Conservation (phyloP, 768 basidiomycete genomes). For the Lyophyllum decastes region DNA sequence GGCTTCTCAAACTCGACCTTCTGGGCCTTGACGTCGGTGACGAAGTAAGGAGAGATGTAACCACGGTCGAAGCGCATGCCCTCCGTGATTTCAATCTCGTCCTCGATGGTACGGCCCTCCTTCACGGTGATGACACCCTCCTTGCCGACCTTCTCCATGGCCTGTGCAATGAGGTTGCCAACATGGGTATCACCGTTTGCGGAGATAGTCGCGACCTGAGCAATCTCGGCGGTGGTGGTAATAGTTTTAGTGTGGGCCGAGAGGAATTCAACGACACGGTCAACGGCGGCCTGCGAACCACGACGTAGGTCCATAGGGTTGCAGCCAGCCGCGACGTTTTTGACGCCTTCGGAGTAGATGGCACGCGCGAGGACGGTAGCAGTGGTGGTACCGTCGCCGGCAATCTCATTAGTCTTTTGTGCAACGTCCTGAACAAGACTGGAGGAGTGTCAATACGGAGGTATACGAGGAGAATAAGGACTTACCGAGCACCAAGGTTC, state of each 20-base stretch:
- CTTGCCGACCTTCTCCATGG: slow-evolving; percentile 99
- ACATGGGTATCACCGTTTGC: slow-evolving; percentile 83
- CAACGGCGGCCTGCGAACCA: slow-evolving; percentile 96
- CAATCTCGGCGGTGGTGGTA: slow-evolving; percentile 97
- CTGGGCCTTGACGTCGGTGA: slow-evolving; percentile 96
- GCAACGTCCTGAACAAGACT: slow-evolving; percentile 96
- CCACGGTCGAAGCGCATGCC: slow-evolving; percentile 99
- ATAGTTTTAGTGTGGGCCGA: slow-evolving; percentile 88
- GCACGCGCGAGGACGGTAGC: slow-evolving; percentile 96
- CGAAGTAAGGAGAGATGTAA: slow-evolving; percentile 97
- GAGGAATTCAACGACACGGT: slow-evolving; percentile 91
- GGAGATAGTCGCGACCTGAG: slow-evolving; percentile 97
- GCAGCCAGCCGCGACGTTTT: slow-evolving; percentile 98
- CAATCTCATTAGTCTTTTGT: slow-evolving; percentile 94
- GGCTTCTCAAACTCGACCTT: slow-evolving; percentile 98
- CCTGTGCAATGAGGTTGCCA: slow-evolving; percentile 93
- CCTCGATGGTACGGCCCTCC: slow-evolving; percentile 96
- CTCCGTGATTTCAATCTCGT: slow-evolving; percentile 99
- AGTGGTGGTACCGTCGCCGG: slow-evolving; percentile 98
- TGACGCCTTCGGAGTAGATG: slow-evolving; percentile 98
- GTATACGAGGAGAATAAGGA: slow-evolving; percentile 2
- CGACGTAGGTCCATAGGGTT: slow-evolving; percentile 99
- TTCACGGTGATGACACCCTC: slow-evolving; percentile 99
- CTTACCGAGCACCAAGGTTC: slow-evolving; percentile 96
- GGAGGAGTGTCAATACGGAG: background rate